Evolutionary conservation across 371 early-diverging fungal genomes (phyloP).

Genomic region (Mucor plumbeus): DNA sequence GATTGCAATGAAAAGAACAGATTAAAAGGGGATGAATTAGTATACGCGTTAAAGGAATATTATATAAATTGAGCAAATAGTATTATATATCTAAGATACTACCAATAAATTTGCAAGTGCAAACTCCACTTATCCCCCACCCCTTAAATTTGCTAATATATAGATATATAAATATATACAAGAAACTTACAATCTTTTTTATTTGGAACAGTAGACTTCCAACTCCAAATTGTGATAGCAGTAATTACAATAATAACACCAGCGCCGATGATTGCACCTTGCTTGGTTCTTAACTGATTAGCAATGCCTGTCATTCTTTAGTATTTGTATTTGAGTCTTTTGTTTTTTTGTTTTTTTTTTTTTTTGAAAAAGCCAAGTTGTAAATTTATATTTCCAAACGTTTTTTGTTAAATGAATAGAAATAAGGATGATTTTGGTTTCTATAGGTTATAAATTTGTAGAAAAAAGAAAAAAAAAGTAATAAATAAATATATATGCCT

Average conservation of each 20-base stretch:
- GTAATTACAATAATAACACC: slow-evolving; percentile 10
- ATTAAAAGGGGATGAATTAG: neutral
- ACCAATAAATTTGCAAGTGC: neutral
- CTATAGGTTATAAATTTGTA: neutral
- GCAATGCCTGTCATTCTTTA: slow-evolving; percentile 1
- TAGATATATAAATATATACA: neutral
- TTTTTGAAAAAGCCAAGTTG: neutral
- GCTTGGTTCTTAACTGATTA: slow-evolving; percentile 15
- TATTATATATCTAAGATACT: neutral
- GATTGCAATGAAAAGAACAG: neutral
- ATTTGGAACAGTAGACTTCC: neutral
- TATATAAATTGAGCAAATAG: neutral
- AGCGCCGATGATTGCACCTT: slow-evolving; percentile 6
- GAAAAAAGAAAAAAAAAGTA: too few species aligned
- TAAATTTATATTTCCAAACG: neutral
- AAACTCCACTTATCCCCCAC: too few species aligned
- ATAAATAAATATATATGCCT: too few species aligned
- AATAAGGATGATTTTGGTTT: neutral
- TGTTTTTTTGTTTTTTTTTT: too few species aligned
- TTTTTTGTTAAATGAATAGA: neutral
- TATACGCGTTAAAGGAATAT: neutral
- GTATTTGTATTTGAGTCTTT: neutral
- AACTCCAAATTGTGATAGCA: slow-evolving; percentile 5
- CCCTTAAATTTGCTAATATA: neutral
- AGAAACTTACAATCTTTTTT: slow-evolving; percentile 6